phyloP scores from a whole-genome alignment of 345 rosid genomes.

The Sisymbrium altissimum region DNA sequence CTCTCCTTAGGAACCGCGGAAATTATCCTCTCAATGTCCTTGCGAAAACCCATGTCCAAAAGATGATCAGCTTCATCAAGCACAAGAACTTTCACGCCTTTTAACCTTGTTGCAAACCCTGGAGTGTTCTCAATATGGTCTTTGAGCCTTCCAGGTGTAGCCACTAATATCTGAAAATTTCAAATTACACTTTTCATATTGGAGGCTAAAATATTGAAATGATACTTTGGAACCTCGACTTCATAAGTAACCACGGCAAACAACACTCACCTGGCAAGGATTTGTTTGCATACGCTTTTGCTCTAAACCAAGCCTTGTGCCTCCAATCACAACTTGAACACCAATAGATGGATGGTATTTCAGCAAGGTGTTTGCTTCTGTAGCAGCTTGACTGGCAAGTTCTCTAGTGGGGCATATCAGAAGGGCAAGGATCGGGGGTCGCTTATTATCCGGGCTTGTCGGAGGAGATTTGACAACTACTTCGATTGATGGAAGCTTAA shows the following conservation, averaged over 20 bases:
- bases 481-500: conserved; percentile 96
- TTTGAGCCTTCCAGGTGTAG: conserved; percentile 97
- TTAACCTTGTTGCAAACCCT: conserved; percentile 84
- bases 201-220: neutral
- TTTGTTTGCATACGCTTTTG: conserved; percentile 89
- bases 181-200: neutral
- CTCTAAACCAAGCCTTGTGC: conserved; percentile 83
- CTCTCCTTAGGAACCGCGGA: conserved; percentile 86
- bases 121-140: conserved; percentile 97
- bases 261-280: conserved; percentile 74
- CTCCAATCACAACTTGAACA: conserved; percentile 99
- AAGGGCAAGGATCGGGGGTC: conserved; percentile 79
- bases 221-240: neutral
- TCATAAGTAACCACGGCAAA: neutral
- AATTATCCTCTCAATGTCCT: conserved; percentile 81
- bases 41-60: conserved; percentile 96
- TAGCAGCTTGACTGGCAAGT: conserved; percentile 93
- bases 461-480: conserved; percentile 69
- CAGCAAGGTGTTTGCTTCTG: conserved; percentile 73
- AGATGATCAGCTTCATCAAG: conserved; percentile 98
- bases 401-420: conserved; percentile 95
- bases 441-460: conserved; percentile 58
- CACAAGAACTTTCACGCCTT: conserved; percentile 87
- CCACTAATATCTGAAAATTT: conserved; percentile 73
- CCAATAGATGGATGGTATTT: conserved; percentile 91